Conservation (phyloP, 441 rosid species). For the Eutrema salsugineum region DNA sequence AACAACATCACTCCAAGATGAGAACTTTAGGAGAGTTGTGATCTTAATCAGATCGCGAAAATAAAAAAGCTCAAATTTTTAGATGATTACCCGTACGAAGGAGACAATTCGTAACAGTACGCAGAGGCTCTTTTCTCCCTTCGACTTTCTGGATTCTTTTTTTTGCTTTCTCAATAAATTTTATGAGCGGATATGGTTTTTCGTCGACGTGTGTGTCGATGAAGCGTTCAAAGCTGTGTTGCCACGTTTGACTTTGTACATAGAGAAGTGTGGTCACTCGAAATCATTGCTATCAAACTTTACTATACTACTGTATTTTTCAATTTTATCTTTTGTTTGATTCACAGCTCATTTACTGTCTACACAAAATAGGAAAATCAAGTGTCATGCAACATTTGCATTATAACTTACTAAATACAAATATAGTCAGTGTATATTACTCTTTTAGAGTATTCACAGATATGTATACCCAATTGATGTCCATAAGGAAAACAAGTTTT, state of each 20-base stretch:
- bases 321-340: background rate
- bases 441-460: no score
- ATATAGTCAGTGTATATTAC: no score
- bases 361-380: background rate
- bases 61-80: background rate
- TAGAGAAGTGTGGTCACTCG: conserved; percentile 1
- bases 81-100: conserved; percentile 21
- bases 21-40: background rate
- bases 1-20: conserved; percentile 11
- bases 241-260: conserved; percentile 33
- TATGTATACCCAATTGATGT: background rate
- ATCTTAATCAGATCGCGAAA: background rate
- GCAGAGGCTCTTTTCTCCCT: background rate
- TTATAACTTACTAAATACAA: no score
- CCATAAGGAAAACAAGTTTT: no score
- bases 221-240: conserved; percentile 29
- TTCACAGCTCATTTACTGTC: background rate
- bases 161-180: background rate
- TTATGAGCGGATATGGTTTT: conserved; percentile 27
- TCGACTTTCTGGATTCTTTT: background rate
- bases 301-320: no score
- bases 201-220: conserved; percentile 24
- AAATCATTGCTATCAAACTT: background rate
- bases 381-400: background rate
- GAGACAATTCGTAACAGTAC: conserved; percentile 13